phyloP scores from a whole-genome alignment of 108 stramenopile genomes.

The Nitzschia putrida region DNA sequence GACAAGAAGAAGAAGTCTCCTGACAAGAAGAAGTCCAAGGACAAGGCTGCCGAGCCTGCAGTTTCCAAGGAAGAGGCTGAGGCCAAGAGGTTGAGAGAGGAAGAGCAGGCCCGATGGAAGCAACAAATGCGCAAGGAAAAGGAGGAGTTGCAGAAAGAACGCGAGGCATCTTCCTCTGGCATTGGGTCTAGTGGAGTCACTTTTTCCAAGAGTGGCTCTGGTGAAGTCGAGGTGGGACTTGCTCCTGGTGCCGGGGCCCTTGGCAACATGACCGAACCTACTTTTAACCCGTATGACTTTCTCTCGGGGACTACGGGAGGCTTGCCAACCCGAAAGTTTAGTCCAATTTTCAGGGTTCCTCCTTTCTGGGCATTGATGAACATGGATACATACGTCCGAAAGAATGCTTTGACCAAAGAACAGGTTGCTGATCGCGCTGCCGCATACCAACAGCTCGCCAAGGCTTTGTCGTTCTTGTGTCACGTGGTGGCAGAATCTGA shows the following conservation, averaged over 20 bases:
- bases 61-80: conserved; percentile 42
- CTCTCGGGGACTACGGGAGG: conserved; percentile 71
- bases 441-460: conserved; percentile 82
- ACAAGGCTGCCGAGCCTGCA: conserved; percentile 19
- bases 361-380: conserved; percentile 87
- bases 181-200: conserved; percentile 68
- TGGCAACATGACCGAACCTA: conserved; percentile 12
- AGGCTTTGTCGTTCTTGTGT: conserved; percentile 79
- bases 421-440: conserved; percentile 53
- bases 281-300: conserved; percentile 84
- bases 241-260: neutral
- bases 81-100: conserved; percentile 41
- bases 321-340: conserved; percentile 77
- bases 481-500: conserved; percentile 77
- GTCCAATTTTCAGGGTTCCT: conserved; percentile 82
- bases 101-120: conserved; percentile 50
- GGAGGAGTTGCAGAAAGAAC: conserved; percentile 40
- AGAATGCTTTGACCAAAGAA: conserved; percentile 52
- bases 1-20: conserved; percentile 11
- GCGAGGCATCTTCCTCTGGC: conserved; percentile 25
- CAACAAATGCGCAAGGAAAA: conserved; percentile 62
- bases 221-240: conserved; percentile 39
- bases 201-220: conserved; percentile 24
- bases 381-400: conserved; percentile 77
- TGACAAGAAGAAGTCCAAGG: neutral